phyloP scores from a whole-genome alignment of 768 basidiomycete genomes.

The Pleurotus tuber-regium region DNA sequence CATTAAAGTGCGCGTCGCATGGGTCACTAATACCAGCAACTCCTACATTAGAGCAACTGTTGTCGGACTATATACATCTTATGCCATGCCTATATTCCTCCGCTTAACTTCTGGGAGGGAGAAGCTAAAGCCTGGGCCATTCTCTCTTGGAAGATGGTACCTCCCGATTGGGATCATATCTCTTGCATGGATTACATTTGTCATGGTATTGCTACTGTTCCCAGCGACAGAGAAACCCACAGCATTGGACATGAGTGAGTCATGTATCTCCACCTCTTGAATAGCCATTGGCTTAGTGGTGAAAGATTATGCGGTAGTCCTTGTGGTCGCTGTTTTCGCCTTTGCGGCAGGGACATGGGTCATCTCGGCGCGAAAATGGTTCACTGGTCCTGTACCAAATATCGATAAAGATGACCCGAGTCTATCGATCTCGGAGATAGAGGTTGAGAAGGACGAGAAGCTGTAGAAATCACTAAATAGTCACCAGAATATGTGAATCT shows the following conservation, averaged over 20 bases:
- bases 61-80: slow-evolving; percentile 34
- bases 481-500: no score
- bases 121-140: slow-evolving; percentile 32
- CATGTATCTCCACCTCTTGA: background rate
- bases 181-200: slow-evolving; percentile 30
- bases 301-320: slow-evolving; percentile 26
- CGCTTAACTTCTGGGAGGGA: slow-evolving; percentile 31
- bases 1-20: background rate
- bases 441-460: background rate
- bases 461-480: no score
- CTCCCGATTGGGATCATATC: slow-evolving; percentile 26
- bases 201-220: slow-evolving; percentile 30
- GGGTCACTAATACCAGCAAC: background rate
- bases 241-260: slow-evolving; percentile 32
- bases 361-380: slow-evolving; percentile 32
- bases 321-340: slow-evolving; percentile 27
- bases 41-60: slow-evolving; percentile 24
- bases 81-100: slow-evolving; percentile 33
- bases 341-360: slow-evolving; percentile 30
- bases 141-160: slow-evolving; percentile 29
- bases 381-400: slow-evolving; percentile 30
- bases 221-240: slow-evolving; percentile 22
- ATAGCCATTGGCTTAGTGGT: slow-evolving; percentile 29
- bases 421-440: background rate
- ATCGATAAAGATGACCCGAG: slow-evolving; percentile 15